Evolutionary conservation across 441 rosid species (phyloP).

Genomic region (Monsonia emarginata): DNA sequence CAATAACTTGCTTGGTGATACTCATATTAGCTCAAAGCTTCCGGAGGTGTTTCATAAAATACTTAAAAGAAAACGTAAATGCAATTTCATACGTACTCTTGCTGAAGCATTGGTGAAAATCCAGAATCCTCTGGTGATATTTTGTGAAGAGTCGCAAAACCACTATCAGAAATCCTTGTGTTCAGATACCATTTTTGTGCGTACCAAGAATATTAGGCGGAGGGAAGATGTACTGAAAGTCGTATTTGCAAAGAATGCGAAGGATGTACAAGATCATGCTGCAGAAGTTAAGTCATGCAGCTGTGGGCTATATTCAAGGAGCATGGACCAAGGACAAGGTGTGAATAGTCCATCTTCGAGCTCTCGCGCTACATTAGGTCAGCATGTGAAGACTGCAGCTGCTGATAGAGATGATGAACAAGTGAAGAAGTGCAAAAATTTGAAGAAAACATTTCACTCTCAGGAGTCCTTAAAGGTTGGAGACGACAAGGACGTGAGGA

Average conservation of each 20-base stretch:
- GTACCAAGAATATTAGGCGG: not conserved
- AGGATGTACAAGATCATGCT: not conserved
- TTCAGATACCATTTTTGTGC: not conserved
- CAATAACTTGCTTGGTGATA: slow-evolving; percentile 14
- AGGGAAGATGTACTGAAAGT: not conserved
- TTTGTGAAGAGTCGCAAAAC: not conserved
- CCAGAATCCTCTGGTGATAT: slow-evolving; percentile 21
- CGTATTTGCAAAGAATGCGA: not conserved
- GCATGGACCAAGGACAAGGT: not conserved
- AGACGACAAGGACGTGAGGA: not conserved
- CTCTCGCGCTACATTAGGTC: not conserved
- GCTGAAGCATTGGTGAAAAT: slow-evolving; percentile 27
- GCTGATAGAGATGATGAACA: not conserved
- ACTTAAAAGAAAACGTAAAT: slow-evolving; percentile 8
- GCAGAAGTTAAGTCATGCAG: not conserved
- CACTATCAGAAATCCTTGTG: not conserved
- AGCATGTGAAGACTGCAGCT: not conserved
- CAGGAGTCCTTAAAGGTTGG: not conserved
- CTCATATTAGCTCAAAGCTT: slow-evolving; percentile 16
- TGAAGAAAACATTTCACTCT: not conserved
- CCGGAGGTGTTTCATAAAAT: slow-evolving; percentile 22
- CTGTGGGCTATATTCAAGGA: not conserved
- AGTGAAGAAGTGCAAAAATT: not conserved
- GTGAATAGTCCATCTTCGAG: not conserved
- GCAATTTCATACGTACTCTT: not conserved